Evolutionary conservation across 139 green algal species (phyloP).

Genomic region (Mesostigma viride): DNA sequence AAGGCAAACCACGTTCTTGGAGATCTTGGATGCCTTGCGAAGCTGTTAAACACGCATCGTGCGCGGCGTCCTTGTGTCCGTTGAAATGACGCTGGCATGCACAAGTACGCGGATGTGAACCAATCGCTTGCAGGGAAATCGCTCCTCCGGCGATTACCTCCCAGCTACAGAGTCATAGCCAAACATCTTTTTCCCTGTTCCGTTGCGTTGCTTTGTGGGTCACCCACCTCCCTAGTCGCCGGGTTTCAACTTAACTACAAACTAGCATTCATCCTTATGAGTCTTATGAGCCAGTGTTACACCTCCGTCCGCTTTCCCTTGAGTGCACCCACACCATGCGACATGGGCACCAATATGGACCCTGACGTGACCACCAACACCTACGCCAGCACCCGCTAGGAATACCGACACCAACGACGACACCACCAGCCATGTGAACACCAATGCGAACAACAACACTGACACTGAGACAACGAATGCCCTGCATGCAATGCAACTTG

Average conservation of each 20-base stretch:
- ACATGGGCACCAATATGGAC: too few species aligned
- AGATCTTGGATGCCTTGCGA: neutral
- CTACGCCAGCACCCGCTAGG: too few species aligned
- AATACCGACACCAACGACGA: too few species aligned
- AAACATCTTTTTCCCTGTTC: neutral
- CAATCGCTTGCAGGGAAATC: conserved; percentile 5
- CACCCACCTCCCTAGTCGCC: neutral
- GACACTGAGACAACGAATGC: too few species aligned
- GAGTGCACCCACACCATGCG: too few species aligned
- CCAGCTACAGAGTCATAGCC: neutral
- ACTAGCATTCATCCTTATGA: too few species aligned
- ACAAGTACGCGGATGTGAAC: neutral
- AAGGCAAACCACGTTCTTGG: conserved; percentile 6
- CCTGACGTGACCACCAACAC: too few species aligned
- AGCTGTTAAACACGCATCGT: neutral
- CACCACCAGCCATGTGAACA: too few species aligned
- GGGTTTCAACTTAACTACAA: neutral
- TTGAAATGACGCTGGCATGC: neutral
- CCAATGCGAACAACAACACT: too few species aligned
- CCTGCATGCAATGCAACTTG: too few species aligned
- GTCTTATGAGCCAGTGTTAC: too few species aligned
- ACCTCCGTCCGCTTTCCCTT: too few species aligned
- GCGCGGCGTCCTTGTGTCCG: neutral
- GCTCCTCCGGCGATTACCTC: neutral
- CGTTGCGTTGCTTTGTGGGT: neutral